Evolutionary conservation across 495 filamentous ascomycete genomes (phyloP), one percentile per base, ranked within the genome.

Genomic region (Cercophora scortea): DNA sequence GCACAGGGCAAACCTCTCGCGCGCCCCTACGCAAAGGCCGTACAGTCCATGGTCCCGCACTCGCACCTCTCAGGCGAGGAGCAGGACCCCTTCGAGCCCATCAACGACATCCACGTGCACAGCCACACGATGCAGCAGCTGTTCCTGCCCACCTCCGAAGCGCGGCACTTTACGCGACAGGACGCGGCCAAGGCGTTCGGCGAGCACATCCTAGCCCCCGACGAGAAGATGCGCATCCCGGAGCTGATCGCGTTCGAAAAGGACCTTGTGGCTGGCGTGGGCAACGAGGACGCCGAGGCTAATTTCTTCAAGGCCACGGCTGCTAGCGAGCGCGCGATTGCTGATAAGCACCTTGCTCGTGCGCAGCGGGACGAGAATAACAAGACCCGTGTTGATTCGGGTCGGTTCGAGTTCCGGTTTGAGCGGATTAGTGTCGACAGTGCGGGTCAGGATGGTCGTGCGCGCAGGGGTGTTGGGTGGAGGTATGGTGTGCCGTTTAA

Each of bases 81-180:
- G 8, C 53, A 61, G 12, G 49, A 53, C 12, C 69, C 71, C 2
- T 89, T 94, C 64, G 93, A 98, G 75, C 75, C 85, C 44, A 92
- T 96, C 68, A 95, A 96, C 69, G 91, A 96, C 62, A 80, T 98
- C 8, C 85, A 85, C 51, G 83, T 89, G 32, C 91, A 96, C 69
- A 80, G 80, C 32, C 67, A 80, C 45, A 96, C 93, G 0, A 77
- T 78, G 45, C 78, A 85, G 51, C 93, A 97, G 71, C 79, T 95
- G 40, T 98, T 96, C 71, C 79, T 88, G 65, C 93, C 94, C 4
- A 82, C 85, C 44, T 86, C 93, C 9, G 93, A 98, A 69, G 95
- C 91, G 15, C 84, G 89, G 17, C 73, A 84, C 36, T 97, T 96
- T 68, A 96, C 87, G 6, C 88, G 94, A 65, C 79, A 70, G 32